phyloP scores from a whole-genome alignment of 1,139 yeast species.

The Barnettozyma hawaiiensis region DNA sequence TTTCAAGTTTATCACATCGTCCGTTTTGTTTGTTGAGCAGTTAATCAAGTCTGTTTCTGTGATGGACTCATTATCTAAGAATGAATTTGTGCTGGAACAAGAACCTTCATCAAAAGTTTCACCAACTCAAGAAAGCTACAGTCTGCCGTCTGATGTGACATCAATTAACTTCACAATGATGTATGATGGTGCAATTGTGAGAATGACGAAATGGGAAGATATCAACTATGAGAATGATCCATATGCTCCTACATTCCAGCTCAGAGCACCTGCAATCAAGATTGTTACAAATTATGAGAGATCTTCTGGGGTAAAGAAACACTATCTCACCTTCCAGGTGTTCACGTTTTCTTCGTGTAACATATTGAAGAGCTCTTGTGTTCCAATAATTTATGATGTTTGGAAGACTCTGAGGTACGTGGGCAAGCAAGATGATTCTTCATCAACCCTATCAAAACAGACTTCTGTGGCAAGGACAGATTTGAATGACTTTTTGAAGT shows the following conservation, averaged over 20 bases:
- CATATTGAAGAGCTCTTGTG: conserved; percentile 62
- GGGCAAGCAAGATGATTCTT: conserved; percentile 26
- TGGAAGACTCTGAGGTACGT: conserved; percentile 38
- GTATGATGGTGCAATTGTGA: conserved; percentile 69
- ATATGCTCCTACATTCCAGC: conserved; percentile 48
- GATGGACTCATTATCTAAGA: conserved; percentile 35
- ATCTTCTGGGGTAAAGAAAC: conserved; percentile 29
- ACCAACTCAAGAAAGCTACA: conserved; percentile 24
- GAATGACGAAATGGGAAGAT: conserved; percentile 38
- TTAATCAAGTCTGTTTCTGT: conserved; percentile 39
- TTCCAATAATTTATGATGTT: conserved; percentile 68
- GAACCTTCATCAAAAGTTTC: conserved; percentile 5
- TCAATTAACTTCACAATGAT: conserved; percentile 47
- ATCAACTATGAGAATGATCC: conserved; percentile 34
- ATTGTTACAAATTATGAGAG: conserved; percentile 43
- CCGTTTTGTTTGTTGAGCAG: conserved; percentile 44
- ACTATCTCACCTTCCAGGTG: conserved; percentile 47
- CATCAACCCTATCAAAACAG: background rate
- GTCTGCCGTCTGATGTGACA: conserved; percentile 29
- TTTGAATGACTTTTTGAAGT: conserved; percentile 31
- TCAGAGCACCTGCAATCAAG: conserved; percentile 75
- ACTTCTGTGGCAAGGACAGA: background rate
- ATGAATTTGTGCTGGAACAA: conserved; percentile 10
- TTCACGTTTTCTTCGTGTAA: conserved; percentile 71
- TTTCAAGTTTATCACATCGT: conserved; percentile 52